phyloP scores from a whole-genome alignment of 2,329 filamentous ascomycete genomes.

The Ceratocystis diversiconidia region DNA sequence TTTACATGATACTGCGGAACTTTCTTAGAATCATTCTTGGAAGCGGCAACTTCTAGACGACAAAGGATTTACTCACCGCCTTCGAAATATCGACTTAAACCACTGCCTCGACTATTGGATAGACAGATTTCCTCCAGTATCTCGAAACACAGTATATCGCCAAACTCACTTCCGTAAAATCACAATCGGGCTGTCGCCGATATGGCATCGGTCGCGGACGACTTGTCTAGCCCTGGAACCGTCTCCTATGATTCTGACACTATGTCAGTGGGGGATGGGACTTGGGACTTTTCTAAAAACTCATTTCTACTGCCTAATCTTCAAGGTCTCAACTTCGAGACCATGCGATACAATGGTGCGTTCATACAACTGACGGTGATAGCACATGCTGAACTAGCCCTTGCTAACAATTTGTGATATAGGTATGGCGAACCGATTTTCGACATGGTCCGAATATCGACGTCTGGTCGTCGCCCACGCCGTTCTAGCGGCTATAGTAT shows the following conservation, averaged over 20 bases:
- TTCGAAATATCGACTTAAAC: neutral
- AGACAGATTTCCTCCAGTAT: neutral
- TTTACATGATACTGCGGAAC: neutral
- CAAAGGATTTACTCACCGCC: neutral
- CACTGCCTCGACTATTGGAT: neutral
- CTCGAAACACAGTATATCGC: neutral
- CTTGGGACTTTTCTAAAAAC: slow-evolving; percentile 66
- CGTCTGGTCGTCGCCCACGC: slow-evolving; percentile 56
- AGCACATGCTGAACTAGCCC: neutral
- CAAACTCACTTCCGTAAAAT: neutral
- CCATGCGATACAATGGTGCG: slow-evolving; percentile 72
- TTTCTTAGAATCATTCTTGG: neutral
- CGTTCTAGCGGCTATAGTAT: slow-evolving; percentile 56
- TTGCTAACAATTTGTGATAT: slow-evolving; percentile 8
- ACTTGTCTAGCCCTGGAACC: slow-evolving; percentile 55
- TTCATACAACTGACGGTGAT: neutral
- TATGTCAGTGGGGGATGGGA: slow-evolving; percentile 68
- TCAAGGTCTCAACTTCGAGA: slow-evolving; percentile 61
- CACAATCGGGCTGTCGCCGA: slow-evolving; percentile 29
- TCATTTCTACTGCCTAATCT: slow-evolving; percentile 67
- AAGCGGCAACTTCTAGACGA: neutral
- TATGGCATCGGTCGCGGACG: slow-evolving; percentile 46
- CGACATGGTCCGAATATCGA: slow-evolving; percentile 54
- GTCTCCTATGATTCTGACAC: slow-evolving; percentile 59
- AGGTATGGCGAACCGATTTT: slow-evolving; percentile 76